phyloP scores from a whole-genome alignment of 768 basidiomycete species.

The Rhodosporidiobolus sp. region DNA sequence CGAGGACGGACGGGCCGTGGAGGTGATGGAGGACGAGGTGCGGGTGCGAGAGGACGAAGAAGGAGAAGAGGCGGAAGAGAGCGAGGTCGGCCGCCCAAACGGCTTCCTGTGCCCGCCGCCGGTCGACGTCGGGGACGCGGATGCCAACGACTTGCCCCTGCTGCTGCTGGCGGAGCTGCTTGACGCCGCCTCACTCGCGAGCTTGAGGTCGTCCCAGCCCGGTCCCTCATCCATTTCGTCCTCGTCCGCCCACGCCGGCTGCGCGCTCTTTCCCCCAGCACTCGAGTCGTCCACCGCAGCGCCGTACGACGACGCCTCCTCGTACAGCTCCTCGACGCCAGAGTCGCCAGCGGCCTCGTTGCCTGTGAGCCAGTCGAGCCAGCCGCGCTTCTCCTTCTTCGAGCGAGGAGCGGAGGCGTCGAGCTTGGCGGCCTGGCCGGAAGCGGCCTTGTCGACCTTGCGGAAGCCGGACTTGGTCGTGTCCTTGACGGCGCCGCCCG shows the following conservation, averaged over 20 bases:
- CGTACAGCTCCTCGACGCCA: not conserved
- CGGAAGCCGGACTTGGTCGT: not conserved
- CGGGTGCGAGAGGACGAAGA: not conserved
- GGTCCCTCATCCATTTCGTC: not conserved
- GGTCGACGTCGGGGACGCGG: not conserved
- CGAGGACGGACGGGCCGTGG: constrained; percentile 12
- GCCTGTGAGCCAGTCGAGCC: constrained; percentile 14
- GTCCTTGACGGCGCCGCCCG: not conserved
- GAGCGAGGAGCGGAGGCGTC: not conserved
- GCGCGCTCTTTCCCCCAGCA: not conserved
- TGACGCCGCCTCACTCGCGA: not conserved
- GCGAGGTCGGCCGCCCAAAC: constrained; percentile 8
- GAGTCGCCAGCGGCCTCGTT: not conserved
- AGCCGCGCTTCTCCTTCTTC: constrained; percentile 2
- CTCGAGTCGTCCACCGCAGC: not conserved
- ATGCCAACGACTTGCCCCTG: not conserved
- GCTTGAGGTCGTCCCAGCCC: not conserved
- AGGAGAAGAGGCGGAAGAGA: not conserved
- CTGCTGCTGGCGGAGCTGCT: not conserved
- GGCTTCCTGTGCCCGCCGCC: not conserved
- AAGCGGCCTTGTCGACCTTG: not conserved
- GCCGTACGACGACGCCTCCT: not conserved
- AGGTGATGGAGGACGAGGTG: not conserved
- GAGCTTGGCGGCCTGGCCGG: not conserved
- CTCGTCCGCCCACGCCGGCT: constrained; percentile 2